Conservation (phyloP, 805 yeast species). For the Candida sonorensis region DNA sequence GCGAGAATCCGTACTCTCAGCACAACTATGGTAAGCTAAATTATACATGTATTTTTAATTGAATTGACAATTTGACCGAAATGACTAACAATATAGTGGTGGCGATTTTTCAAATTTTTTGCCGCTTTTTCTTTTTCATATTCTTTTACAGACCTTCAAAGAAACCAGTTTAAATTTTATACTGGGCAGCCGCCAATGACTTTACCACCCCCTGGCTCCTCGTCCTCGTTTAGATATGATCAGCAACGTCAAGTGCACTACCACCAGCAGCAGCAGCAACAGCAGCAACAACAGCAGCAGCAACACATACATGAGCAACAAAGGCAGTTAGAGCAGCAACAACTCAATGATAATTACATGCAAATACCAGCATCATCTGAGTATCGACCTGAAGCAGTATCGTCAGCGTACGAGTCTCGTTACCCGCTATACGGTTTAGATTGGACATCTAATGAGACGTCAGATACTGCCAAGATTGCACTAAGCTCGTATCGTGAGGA, state of each 20-base stretch:
- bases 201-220: too few species aligned
- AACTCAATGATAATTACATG: too few species aligned
- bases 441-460: slow-evolving; percentile 36
- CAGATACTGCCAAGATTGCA: slow-evolving; percentile 46
- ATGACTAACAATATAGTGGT: too few species aligned
- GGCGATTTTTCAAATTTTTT: too few species aligned
- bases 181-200: slow-evolving; percentile 1
- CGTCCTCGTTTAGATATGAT: too few species aligned
- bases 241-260: too few species aligned
- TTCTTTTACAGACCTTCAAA: slow-evolving; percentile 1
- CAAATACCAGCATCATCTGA: slow-evolving; percentile 2
- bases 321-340: slow-evolving; percentile 3
- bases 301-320: too few species aligned
- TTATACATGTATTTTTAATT: too few species aligned
- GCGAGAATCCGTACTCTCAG: slow-evolving; percentile 20
- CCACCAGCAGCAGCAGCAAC: too few species aligned
- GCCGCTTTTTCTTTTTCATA: background rate
- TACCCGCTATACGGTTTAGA: slow-evolving; percentile 47
- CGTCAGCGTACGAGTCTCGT: slow-evolving; percentile 41
- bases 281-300: too few species aligned
- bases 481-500: slow-evolving; percentile 81
- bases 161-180: too few species aligned
- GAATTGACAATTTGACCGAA: too few species aligned
- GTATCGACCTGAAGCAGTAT: slow-evolving; percentile 6
- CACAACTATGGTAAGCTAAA: slow-evolving; percentile 11